Evolutionary conservation across 495 filamentous ascomycete species (phyloP), one percentile per base, ranked within the genome.

Genomic region (Neurospora tetrasperma): DNA sequence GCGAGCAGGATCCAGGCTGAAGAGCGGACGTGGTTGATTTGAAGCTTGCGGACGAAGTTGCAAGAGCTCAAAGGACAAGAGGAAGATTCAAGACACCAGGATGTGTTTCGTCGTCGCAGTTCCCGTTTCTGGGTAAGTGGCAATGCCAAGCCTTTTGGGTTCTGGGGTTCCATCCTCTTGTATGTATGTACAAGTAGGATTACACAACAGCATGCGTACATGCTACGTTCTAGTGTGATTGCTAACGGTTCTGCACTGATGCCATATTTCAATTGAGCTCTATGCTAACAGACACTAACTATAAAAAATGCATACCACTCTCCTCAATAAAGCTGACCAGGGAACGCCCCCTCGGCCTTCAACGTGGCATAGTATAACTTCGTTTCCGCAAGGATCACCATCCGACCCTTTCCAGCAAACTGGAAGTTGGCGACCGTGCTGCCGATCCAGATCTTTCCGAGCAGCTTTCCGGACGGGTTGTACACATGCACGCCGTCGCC

Each of bases 401-500:
- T 83, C 66, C 85, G 78, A 0, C 86, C 87, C 12, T 83, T 80
- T 16, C 87, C 83, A 11, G 84, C 88, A 71, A 89, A 89, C 74
- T 87, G 85, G 79, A 89, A 89, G 78, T 89, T 89, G 42, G 85
- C 86, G 3, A 82, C 78, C 1, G 76, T 78, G 66, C 72, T 74
- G 14, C 84, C 84, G 4, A 83, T 73, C 42, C 84, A 84, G 35
- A 90, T 88, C 79, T 88, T 90, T 20, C 89, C 89, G 5, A 91
- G 77, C 4, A 90, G 81, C 6, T 82, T 85, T 18, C 88, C 88
- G 1, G 85, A 85, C 4, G 85, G 80, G 69, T 85, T 88, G 82
- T 83, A 91, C 5, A 91, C 86, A 68, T 90, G 84, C n/a, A 90
- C 82, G 35, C 89, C 89, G 73, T 90, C 89, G 4, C 87, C 88